phyloP scores from a whole-genome alignment of 805 yeast species.

The Candida quercuum region DNA sequence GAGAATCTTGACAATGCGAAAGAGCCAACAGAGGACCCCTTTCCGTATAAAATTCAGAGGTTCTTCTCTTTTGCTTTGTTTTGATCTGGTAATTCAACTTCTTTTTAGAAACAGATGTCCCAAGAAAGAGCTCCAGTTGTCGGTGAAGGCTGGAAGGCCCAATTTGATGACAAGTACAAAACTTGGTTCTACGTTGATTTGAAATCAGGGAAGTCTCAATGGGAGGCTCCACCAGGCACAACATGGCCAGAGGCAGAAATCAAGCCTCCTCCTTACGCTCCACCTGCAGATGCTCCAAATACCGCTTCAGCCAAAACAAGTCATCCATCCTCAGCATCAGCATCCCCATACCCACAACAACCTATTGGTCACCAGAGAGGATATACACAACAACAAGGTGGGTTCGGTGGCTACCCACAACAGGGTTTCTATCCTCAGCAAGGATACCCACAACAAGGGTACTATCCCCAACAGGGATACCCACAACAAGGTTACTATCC shows the following conservation, averaged over 20 bases:
- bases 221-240: slow-evolving; percentile 79
- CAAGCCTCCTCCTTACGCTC: slow-evolving; percentile 39
- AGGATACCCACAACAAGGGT: slow-evolving; percentile 17
- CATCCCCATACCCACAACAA: slow-evolving; percentile 10
- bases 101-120: slow-evolving; percentile 2
- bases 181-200: slow-evolving; percentile 82
- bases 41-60: too few relatives aligned
- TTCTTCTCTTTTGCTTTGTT: background rate
- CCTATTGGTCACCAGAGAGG: slow-evolving; percentile 3
- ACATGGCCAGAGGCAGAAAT: slow-evolving; percentile 28
- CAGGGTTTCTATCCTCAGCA: slow-evolving; percentile 21
- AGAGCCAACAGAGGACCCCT: too few relatives aligned
- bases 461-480: slow-evolving; percentile 10
- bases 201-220: slow-evolving; percentile 70
- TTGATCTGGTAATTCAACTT: too few relatives aligned
- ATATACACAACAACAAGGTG: slow-evolving; percentile 7
- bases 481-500: slow-evolving; percentile 13
- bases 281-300: slow-evolving; percentile 8
- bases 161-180: slow-evolving; percentile 62
- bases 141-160: slow-evolving; percentile 72
- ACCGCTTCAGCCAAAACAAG: slow-evolving; percentile 16
- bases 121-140: slow-evolving; percentile 38
- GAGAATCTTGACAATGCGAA: too few relatives aligned
- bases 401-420: slow-evolving; percentile 12
- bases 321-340: background rate